Evolutionary conservation across 2,329 filamentous ascomycete genomes (phyloP).

Genomic region (Aspergillus floridensis): DNA sequence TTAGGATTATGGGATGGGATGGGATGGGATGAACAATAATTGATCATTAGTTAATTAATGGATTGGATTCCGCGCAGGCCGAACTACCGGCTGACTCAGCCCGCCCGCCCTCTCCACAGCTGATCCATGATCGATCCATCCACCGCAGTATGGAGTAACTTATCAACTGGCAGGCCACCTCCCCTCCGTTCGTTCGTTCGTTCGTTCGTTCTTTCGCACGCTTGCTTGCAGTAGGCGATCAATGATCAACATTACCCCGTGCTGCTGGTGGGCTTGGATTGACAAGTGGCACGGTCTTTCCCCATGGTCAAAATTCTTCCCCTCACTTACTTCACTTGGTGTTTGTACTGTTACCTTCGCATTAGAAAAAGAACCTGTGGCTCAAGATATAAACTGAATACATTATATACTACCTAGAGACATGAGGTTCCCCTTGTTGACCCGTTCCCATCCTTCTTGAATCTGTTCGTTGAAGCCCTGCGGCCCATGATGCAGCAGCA

Average conservation of each 20-base stretch:
- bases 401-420: not conserved
- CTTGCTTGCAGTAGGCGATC: not conserved
- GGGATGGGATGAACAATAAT: not conserved
- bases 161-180: not conserved
- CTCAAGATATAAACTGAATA: not conserved
- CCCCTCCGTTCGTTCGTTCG: not conserved
- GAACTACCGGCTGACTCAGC: not conserved
- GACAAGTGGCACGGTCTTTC: conserved; percentile 2
- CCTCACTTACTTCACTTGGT: not conserved
- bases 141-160: no score
- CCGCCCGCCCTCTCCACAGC: not conserved
- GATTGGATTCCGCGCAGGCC: not conserved
- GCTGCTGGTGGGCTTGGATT: not conserved
- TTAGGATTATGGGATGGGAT: no score
- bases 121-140: not conserved
- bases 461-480: not conserved
- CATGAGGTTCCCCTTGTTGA: not conserved
- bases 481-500: not conserved
- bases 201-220: not conserved
- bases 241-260: conserved; percentile 8
- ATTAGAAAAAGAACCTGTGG: not conserved
- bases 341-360: not conserved
- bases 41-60: no score
- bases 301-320: not conserved
- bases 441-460: not conserved